Percentiles rank a stretch among this genome's conserved stretches.
phyloP scores from a whole-genome alignment of 176 grass and related monocot species.

The Oryza glumipatula region DNA sequence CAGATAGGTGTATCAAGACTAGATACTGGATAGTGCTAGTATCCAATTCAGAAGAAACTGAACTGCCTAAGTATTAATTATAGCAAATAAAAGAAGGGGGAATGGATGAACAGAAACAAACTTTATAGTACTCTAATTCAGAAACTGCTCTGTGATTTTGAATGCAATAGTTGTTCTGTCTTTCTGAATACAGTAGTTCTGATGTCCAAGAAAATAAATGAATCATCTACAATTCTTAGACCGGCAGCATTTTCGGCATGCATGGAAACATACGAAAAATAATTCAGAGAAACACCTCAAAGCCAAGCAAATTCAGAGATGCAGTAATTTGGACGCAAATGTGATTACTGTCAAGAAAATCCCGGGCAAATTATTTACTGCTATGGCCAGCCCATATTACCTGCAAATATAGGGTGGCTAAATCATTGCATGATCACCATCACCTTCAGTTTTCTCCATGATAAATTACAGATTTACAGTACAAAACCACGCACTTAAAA shows the following conservation, averaged over 20 bases:
- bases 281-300: constrained; percentile 10
- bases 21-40: not conserved
- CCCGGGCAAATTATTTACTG: not conserved
- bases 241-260: constrained; percentile 7
- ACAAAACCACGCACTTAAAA: not conserved
- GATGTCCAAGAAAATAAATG: not conserved
- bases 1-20: not conserved
- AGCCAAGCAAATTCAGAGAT: not conserved
- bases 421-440: not conserved
- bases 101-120: not conserved
- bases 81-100: not conserved
- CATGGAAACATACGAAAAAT: not conserved
- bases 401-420: not conserved
- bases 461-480: not conserved
- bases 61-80: not conserved
- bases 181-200: not conserved
- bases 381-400: not conserved
- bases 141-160: not conserved
- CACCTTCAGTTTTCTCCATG: not conserved
- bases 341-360: not conserved
- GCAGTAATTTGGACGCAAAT: not conserved
- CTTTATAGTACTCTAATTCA: constrained; percentile 2
- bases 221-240: not conserved
- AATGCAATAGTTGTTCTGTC: not conserved
- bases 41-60: not conserved